phyloP scores from a whole-genome alignment of 495 filamentous ascomycete species.

The Extremus antarcticus region DNA sequence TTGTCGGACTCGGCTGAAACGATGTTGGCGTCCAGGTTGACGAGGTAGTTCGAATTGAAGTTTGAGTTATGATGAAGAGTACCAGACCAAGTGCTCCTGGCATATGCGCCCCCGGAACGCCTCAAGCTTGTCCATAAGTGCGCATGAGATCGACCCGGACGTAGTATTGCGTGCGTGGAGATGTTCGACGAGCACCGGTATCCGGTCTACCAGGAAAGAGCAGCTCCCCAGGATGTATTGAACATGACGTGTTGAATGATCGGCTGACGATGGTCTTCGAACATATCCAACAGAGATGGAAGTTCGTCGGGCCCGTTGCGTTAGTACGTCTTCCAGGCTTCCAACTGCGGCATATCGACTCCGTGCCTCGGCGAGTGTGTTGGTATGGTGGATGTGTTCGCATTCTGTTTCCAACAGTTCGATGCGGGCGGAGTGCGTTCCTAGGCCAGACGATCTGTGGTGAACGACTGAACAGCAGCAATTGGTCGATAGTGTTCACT shows the following conservation, averaged over 20 bases:
- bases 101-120: neutral
- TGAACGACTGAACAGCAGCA: neutral
- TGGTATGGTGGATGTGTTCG: neutral
- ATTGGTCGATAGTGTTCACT: neutral
- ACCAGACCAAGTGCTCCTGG: neutral
- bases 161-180: neutral
- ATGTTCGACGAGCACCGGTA: neutral
- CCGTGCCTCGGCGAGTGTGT: neutral
- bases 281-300: neutral
- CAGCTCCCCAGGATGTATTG: neutral
- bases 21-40: neutral
- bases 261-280: neutral
- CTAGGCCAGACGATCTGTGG: neutral
- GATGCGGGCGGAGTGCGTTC: neutral
- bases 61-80: neutral
- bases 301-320: neutral
- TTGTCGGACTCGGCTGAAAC: no score
- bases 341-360: neutral
- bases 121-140: neutral
- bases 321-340: neutral
- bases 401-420: neutral
- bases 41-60: neutral
- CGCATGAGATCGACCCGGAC: neutral
- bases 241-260: neutral
- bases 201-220: neutral